Percentiles rank a stretch among this genome's conserved stretches.
phyloP scores from a whole-genome alignment of 176 grass and related monocot species.

The Oryza rufipogon region DNA sequence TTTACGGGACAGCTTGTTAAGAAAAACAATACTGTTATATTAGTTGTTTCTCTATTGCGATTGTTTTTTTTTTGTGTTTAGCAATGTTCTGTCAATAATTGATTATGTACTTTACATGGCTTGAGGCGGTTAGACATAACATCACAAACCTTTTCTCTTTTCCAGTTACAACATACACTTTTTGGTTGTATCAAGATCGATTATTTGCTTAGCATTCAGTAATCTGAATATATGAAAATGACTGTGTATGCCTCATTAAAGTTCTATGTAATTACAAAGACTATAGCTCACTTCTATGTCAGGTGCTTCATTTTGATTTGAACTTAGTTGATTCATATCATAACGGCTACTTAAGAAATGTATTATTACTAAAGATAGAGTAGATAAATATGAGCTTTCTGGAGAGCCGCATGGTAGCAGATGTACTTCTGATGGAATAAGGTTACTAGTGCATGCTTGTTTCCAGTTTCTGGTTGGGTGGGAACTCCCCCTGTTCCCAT shows the following conservation, averaged over 20 bases:
- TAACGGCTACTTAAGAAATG: not conserved
- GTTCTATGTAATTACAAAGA: not conserved
- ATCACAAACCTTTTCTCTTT: not conserved
- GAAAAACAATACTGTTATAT: not conserved
- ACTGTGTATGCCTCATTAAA: not conserved
- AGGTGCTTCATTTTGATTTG: not conserved
- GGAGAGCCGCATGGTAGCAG: not conserved
- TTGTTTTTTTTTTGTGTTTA: not conserved
- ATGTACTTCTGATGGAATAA: not conserved
- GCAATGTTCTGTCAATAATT: not conserved
- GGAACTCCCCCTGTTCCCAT: not conserved
- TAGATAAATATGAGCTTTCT: not conserved
- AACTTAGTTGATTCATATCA: not conserved
- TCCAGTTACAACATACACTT: not conserved
- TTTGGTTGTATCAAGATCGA: not conserved
- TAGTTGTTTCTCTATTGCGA: conserved; percentile 25
- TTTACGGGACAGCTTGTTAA: not conserved
- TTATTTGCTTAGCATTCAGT: not conserved
- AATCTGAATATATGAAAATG: not conserved
- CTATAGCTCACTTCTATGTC: not conserved
- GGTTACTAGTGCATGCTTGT: conserved; percentile 19
- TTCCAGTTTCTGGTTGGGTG: not conserved
- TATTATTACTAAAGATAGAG: not conserved
- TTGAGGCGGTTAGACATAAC: conserved; percentile 10
- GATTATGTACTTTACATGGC: not conserved